Evolutionary conservation across 257 asterid species (phyloP).

Genomic region (Osmanthus fragrans): DNA sequence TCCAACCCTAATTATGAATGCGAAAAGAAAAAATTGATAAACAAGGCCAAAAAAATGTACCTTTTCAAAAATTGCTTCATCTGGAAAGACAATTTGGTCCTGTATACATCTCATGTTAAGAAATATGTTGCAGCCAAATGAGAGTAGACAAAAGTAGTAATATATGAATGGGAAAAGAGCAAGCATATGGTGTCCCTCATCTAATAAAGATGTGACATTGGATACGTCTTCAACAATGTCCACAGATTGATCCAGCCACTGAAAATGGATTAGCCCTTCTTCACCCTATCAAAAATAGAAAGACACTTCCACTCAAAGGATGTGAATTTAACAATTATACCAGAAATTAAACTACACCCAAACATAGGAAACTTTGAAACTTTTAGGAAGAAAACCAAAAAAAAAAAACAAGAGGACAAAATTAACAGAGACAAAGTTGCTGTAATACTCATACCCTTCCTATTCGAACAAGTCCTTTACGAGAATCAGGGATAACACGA

Average conservation of each 20-base stretch:
- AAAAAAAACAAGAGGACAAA: conserved; percentile 6
- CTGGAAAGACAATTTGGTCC: conserved; percentile 96
- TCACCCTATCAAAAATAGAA: conserved; percentile 59
- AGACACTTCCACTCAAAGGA: conserved; percentile 12
- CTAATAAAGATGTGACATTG: conserved; percentile 27
- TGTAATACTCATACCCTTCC: conserved; percentile 70
- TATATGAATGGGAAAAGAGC: conserved; percentile 1
- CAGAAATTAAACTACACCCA: conserved; percentile 4
- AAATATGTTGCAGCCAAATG: conserved; percentile 30
- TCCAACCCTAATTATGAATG: no score
- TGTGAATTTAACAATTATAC: background rate
- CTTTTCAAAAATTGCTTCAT: conserved; percentile 88
- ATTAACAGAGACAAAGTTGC: background rate
- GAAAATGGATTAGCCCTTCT: conserved; percentile 87
- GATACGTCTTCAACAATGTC: conserved; percentile 88
- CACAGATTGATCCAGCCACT: conserved; percentile 81
- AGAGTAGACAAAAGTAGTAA: conserved; percentile 5
- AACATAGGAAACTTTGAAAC: conserved; percentile 10
- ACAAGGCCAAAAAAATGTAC: conserved; percentile 36
- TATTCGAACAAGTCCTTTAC: conserved; percentile 85
- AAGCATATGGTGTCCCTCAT: conserved; percentile 5
- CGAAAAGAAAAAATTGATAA: conserved; percentile 5
- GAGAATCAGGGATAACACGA: conserved; percentile 78
- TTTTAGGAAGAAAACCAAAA: background rate
- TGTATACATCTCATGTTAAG: conserved; percentile 50